Percentiles rank a stretch among this genome's conserved stretches.
Evolutionary conservation across 2,329 filamentous ascomycete species (phyloP).

Genomic region (Verticillium dahliae): DNA sequence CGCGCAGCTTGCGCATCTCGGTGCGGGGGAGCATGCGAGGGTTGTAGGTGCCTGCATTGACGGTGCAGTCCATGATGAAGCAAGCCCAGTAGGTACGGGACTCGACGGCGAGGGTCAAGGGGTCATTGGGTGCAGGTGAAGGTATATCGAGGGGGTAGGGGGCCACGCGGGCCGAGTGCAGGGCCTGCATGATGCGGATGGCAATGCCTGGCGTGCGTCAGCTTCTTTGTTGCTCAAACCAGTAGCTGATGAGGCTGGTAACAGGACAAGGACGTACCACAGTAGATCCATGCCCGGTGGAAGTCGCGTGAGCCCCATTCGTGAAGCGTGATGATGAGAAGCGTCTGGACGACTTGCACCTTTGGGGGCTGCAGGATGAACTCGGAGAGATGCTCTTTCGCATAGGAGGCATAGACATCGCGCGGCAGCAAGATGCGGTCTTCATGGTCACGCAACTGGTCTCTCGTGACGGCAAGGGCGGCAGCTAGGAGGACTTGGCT

Average conservation of each 20-base stretch:
- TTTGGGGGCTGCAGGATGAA: slow-evolving; percentile 21
- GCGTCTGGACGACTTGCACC: slow-evolving; percentile 27
- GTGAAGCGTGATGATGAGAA: slow-evolving; percentile 30
- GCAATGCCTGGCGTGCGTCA: slow-evolving; percentile 21
- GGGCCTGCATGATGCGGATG: slow-evolving; percentile 29
- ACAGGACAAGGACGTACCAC: slow-evolving; percentile 13
- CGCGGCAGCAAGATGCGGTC: slow-evolving; percentile 20
- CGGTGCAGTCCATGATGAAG: slow-evolving; percentile 36
- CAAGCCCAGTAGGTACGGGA: slow-evolving; percentile 37
- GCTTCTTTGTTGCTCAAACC: rapidly evolving
- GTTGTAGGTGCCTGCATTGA: slow-evolving; percentile 33
- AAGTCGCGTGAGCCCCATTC: slow-evolving; percentile 35
- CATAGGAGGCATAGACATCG: slow-evolving; percentile 24
- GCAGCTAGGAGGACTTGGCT: slow-evolving; percentile 21
- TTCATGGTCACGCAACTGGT: slow-evolving; percentile 23
- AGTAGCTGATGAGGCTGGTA: background rate
- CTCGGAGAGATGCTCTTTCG: slow-evolving; percentile 16
- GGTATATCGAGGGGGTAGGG: slow-evolving; percentile 18
- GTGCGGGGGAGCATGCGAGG: slow-evolving; percentile 27
- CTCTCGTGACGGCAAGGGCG: slow-evolving; percentile 20
- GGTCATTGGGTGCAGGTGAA: slow-evolving; percentile 10
- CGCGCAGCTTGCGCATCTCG: slow-evolving; percentile 25
- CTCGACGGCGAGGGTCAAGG: slow-evolving; percentile 21
- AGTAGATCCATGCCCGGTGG: slow-evolving; percentile 36
- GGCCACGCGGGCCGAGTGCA: slow-evolving; percentile 21